These are phyloP conservation scores for Coemansia sp. DNA, from an alignment of 192 early-diverging fungal species.

Conservation along the genomic window DNA sequence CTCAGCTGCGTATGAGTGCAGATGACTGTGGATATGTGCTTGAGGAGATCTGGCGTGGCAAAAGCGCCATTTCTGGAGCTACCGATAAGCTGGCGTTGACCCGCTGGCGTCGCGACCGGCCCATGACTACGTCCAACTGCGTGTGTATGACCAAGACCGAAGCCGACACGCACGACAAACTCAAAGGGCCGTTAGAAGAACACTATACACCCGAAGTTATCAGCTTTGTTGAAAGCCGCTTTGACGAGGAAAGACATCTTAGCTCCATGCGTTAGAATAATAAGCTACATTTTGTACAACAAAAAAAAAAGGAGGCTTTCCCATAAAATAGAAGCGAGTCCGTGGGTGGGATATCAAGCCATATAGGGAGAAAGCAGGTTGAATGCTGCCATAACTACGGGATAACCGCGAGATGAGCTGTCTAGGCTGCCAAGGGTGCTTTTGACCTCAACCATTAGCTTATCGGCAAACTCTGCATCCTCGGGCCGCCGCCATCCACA, in stretches of 20 bases:
- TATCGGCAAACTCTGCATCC: slow-evolving; percentile 51
- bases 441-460: slow-evolving; percentile 33
- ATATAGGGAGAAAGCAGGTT: slow-evolving; percentile 44
- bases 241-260: slow-evolving; percentile 41
- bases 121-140: slow-evolving; percentile 69
- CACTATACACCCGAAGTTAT: slow-evolving; percentile 37
- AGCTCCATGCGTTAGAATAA: slow-evolving; percentile 32
- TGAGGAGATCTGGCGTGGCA: slow-evolving; percentile 86
- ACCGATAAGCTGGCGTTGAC: slow-evolving; percentile 70
- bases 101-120: slow-evolving; percentile 72
- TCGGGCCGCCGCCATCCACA: slow-evolving; percentile 44
- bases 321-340: too few species aligned
- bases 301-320: too few species aligned
- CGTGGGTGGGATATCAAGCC: not conserved
- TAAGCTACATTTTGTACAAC: too few species aligned
- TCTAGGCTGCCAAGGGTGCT: slow-evolving; percentile 17
- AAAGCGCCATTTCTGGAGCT: slow-evolving; percentile 71
- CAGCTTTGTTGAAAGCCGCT: slow-evolving; percentile 28
- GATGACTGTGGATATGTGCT: slow-evolving; percentile 82
- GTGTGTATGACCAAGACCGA: slow-evolving; percentile 83
- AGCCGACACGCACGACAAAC: slow-evolving; percentile 56
- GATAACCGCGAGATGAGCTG: slow-evolving; percentile 16
- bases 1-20: slow-evolving; percentile 39
- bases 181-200: slow-evolving; percentile 29
- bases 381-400: slow-evolving; percentile 42